Evolutionary conservation across 176 grass and related monocot genomes (phyloP), one percentile per base, ranked within the genome.

Genomic region (Aegilops tauschii): DNA sequence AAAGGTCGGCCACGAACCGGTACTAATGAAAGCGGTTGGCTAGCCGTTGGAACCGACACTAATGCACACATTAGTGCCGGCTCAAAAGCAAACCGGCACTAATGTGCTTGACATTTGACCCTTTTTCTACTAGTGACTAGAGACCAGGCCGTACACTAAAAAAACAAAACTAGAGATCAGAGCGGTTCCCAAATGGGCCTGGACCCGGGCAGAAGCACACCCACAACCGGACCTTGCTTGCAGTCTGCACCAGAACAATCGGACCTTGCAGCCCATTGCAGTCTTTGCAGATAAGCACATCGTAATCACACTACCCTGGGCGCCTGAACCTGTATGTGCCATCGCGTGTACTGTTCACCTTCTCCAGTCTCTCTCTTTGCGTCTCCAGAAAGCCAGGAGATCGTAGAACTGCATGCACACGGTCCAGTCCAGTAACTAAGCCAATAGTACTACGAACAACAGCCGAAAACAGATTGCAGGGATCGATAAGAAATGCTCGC

Each of bases 371-470:
- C 77, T 81, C 80, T 93, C 91, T 17, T 85, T 73, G 50, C 69
- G 81, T 82, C 85, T 90, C 88, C 84, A 90, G 83, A 85, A 90
- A 34, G 76, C 80, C 13, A 90, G 84, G 54, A 90, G 63, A 72
- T 93, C 84, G 29, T 84, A 82, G 36, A 93, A 93, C 88, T 93
- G 88, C 69, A 76, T 30, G 77, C 40, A 54, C 31, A 79, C 35
- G 30, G 25, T 3, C 45, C 3, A 42, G 47, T 76, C 5, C 40
- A 76, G 4, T 31, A 75, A 29, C 3, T 25, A 36, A 35, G 31
- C 66, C 21, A 2, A 59, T 21, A 3, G 7, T 6, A 54, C 12
- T 6, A 58, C 56, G 20, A 59, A 59, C 56, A 2, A 59, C 50
- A 8, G 20, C 2, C 56, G 18, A 59, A 59, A 59, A 59, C 30